Evolutionary conservation across 257 asterid genomes (phyloP), one percentile per base, ranked within the genome.

Genomic region (Nicotiana undulata): DNA sequence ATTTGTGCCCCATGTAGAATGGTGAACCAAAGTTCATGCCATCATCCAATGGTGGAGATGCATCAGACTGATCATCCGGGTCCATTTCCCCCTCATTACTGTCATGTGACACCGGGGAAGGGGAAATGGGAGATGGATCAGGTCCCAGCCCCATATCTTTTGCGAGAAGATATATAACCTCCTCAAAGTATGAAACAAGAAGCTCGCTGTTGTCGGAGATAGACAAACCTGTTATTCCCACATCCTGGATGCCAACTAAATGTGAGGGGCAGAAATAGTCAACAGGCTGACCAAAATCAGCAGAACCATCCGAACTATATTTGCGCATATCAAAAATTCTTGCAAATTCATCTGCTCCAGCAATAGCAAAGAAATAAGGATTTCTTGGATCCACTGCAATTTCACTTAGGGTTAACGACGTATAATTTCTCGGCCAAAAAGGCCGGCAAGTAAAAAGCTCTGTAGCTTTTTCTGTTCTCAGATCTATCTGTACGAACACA

Each of bases 181-280:
- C 98, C 28, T 91, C 90, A 83, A 61, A 84, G 81, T 93, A 95
- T 40, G 98, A 95, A 64, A 92, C 95, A 66, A 93, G 97, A 80
- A 95, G 97, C 87, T 93, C 98, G 76, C 95, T 91, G 83, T 90
- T 90, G 67, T 90, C 92, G 18, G 98, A 95, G 86, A 92, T 93
- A 81, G 98, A 88, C 93, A 93, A 86, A 77, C 98, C 97, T 9
- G 98, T 91, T 83, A 95, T 89, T 29, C 91, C 93, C 72, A 87
- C 97, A 80, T 61, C 78, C 59, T 80, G 84, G 59, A 86, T 90
- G 22, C 87, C 94, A 56, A 85, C 70, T 87, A 94, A 85, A 89
- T 91, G 96, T 44, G 34, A 82, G 66, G 98, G 97, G 70, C 94
- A 91, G 82, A 93, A 94, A 84, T 80, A 85, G 80, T 94, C 89